Percentiles rank a stretch among this genome's conserved stretches.
Evolutionary conservation across 1,284 basidiomycete species (phyloP).

Genomic region (Quambalaria eucalypti): DNA sequence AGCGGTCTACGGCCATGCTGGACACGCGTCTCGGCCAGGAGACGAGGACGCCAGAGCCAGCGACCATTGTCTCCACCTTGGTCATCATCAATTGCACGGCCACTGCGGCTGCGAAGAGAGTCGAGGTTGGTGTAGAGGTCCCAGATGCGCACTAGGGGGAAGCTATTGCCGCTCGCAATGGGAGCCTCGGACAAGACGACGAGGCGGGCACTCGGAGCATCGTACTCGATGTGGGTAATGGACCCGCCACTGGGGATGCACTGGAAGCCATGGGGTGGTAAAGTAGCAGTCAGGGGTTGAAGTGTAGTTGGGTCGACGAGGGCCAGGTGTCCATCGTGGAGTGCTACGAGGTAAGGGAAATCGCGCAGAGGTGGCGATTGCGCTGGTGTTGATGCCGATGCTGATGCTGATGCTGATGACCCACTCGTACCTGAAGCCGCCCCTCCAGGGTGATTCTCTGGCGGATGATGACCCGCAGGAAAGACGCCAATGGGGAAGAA

Average conservation of each 20-base stretch:
- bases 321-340: neutral
- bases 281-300: neutral
- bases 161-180: constrained; percentile 1
- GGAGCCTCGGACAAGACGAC: neutral
- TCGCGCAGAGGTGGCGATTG: neutral
- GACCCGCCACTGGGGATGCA: neutral
- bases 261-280: too few relatives aligned
- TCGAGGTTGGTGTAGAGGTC: constrained; percentile 17
- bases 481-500: neutral
- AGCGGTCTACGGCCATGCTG: constrained; percentile 36
- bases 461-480: neutral
- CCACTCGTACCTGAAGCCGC: too few relatives aligned
- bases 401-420: too few relatives aligned
- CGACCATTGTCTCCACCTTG: neutral
- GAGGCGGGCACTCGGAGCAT: neutral
- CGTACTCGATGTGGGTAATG: neutral
- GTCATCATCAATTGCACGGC: neutral
- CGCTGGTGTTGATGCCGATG: neutral
- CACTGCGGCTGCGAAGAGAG: neutral
- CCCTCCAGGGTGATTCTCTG: neutral
- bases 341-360: neutral
- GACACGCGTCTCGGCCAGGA: constrained; percentile 33
- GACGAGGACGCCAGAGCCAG: constrained; percentile 15
- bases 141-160: constrained; percentile 39
- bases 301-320: neutral